Conservation (phyloP, 1,284 basidiomycete genomes). For the Prillingera fragicola region DNA sequence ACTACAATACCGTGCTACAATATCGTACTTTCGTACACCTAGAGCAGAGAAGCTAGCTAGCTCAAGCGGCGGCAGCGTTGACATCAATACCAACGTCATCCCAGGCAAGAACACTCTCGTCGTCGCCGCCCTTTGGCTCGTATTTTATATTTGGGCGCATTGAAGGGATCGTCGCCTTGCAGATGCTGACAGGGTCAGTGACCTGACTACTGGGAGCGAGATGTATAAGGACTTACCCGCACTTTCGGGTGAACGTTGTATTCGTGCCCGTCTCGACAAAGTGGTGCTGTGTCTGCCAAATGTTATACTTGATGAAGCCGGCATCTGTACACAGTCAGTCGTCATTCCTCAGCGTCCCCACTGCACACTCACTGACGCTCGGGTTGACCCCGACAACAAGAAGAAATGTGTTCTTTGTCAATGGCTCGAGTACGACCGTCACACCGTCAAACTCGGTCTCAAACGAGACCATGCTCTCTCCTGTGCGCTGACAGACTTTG, state of each 20-base stretch:
- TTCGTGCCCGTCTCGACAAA: slow-evolving; percentile 47
- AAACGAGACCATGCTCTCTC: slow-evolving; percentile 71
- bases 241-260: slow-evolving; percentile 36
- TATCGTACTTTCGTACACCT: too few species aligned
- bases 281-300: slow-evolving; percentile 48
- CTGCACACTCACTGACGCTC: slow-evolving; percentile 67
- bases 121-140: slow-evolving; percentile 30
- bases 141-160: slow-evolving; percentile 31
- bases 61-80: neutral
- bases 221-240: slow-evolving; percentile 29
- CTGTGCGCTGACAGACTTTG: slow-evolving; percentile 65
- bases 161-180: slow-evolving; percentile 15
- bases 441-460: slow-evolving; percentile 68
- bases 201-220: neutral
- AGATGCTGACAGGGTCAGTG: slow-evolving; percentile 21
- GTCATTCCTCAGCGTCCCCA: slow-evolving; percentile 45
- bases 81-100: slow-evolving; percentile 30
- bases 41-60: too few species aligned
- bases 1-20: too few species aligned
- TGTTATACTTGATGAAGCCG: slow-evolving; percentile 51
- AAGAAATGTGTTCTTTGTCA: slow-evolving; percentile 92
- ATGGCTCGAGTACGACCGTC: slow-evolving; percentile 86
- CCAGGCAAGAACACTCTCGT: slow-evolving; percentile 34
- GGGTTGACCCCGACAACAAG: slow-evolving; percentile 77
- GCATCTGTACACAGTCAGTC: slow-evolving; percentile 38